These are phyloP conservation scores for Calonectria leucothoes DNA, from an alignment of 2,329 filamentous ascomycete species.

Conservation along the genomic window DNA sequence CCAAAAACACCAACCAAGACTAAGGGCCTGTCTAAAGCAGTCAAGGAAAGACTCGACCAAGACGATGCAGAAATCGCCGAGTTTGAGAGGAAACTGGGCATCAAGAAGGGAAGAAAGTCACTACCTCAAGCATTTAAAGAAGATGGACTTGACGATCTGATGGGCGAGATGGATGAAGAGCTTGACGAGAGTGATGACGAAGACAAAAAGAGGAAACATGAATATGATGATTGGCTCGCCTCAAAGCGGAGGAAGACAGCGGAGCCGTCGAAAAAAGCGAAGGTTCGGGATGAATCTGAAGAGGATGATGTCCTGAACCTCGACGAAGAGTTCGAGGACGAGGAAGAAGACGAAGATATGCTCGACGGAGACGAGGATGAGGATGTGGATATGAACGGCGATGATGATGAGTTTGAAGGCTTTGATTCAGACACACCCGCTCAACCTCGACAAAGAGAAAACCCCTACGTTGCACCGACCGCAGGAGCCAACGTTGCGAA, in stretches of 20 bases:
- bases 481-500: constrained; percentile 66
- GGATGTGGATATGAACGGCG: constrained; percentile 42
- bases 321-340: constrained; percentile 36
- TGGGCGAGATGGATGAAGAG: constrained; percentile 68
- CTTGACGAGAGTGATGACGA: constrained; percentile 61
- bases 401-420: constrained; percentile 52
- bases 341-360: constrained; percentile 39
- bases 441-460: constrained; percentile 74
- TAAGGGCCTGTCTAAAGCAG: constrained; percentile 28
- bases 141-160: constrained; percentile 83
- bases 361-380: constrained; percentile 40
- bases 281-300: constrained; percentile 35
- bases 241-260: constrained; percentile 65
- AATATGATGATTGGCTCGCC: constrained; percentile 71
- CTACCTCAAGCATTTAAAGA: constrained; percentile 80
- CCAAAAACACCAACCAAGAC: constrained; percentile 39
- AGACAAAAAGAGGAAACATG: constrained; percentile 70
- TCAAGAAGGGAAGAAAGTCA: constrained; percentile 80
- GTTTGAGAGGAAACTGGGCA: constrained; percentile 87
- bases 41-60: constrained; percentile 71
- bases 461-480: constrained; percentile 86
- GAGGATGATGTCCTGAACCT: constrained; percentile 42
- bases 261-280: constrained; percentile 17
- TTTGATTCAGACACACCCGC: constrained; percentile 53
- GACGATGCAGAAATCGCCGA: constrained; percentile 92